Conservation (phyloP, 2,329 filamentous ascomycete genomes). For the Fusarium xylarioides region DNA sequence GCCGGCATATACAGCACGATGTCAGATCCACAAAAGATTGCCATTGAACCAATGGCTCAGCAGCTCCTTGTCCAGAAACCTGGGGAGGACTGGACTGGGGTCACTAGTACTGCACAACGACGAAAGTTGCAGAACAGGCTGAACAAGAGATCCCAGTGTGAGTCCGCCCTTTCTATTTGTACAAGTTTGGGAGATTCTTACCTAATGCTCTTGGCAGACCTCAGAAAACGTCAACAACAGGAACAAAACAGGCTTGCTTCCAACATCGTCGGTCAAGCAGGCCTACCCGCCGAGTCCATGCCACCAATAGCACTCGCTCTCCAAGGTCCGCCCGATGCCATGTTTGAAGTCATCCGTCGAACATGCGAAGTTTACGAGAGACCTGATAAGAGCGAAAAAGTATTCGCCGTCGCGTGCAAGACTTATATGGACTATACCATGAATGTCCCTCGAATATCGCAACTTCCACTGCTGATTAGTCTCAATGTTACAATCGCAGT, state of each 20-base stretch:
- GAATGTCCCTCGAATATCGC: constrained; percentile 2
- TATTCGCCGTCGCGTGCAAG: constrained; percentile 1
- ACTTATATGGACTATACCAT: constrained; percentile 13
- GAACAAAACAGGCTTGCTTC: not conserved
- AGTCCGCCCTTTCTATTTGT: not conserved
- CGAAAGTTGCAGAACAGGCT: constrained; percentile 19
- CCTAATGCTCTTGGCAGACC: not conserved
- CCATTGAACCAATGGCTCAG: constrained; percentile 9
- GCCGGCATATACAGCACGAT: not conserved
- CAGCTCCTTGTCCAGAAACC: constrained; percentile 6
- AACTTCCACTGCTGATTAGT: constrained; percentile 10
- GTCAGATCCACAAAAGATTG: constrained; percentile 1
- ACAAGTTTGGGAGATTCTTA: not conserved
- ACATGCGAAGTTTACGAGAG: constrained; percentile 3
- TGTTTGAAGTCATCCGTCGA: not conserved
- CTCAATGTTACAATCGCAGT: constrained; percentile 18
- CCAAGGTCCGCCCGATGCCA: rapidly evolving
- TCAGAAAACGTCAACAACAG: not conserved
- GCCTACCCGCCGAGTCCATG: not conserved
- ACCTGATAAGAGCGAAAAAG: not conserved
- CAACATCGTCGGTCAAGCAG: not conserved
- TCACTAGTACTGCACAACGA: constrained; percentile 12
- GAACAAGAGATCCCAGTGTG: constrained; percentile 20
- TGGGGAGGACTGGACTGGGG: constrained; percentile 13
- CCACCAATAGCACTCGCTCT: not conserved